These are phyloP conservation scores for Populus simonii DNA, from an alignment of 345 rosid species.

Conservation along the genomic window DNA sequence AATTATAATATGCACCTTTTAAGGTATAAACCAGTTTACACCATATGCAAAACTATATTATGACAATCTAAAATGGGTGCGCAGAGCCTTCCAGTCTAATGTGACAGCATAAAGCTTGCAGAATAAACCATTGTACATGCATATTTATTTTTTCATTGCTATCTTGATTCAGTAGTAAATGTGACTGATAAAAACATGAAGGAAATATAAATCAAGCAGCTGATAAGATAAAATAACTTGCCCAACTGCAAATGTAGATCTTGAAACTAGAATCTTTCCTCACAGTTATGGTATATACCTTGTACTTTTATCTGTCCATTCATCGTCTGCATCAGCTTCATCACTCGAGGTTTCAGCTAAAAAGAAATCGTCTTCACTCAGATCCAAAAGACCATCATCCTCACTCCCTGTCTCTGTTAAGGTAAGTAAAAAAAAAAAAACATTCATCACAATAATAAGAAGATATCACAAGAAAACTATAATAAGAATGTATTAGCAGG, in stretches of 20 bases:
- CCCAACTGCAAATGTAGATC: background rate
- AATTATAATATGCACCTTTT: constrained; percentile 8
- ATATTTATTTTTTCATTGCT: background rate
- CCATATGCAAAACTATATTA: background rate
- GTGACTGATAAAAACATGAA: background rate
- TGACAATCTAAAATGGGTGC: background rate
- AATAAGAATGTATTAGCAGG: background rate
- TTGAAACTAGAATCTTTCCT: background rate
- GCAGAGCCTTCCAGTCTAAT: background rate
- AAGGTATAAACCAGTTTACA: background rate
- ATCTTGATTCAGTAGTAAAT: background rate
- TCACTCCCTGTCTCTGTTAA: constrained; percentile 96
- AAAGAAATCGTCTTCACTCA: constrained; percentile 97
- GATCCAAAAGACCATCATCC: constrained; percentile 91
- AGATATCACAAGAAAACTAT: background rate
- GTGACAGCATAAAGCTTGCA: background rate
- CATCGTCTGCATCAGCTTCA: constrained; percentile 98
- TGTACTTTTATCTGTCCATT: constrained; percentile 92
- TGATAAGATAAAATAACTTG: background rate
- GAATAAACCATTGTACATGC: background rate
- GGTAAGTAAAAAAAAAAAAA: constrained; percentile 10
- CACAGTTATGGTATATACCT: constrained; percentile 43
- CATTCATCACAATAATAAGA: background rate
- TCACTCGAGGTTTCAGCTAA: constrained; percentile 87
- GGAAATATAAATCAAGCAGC: background rate